Evolutionary conservation across 805 yeast species (phyloP).

Genomic region (Priceomyces castillae): DNA sequence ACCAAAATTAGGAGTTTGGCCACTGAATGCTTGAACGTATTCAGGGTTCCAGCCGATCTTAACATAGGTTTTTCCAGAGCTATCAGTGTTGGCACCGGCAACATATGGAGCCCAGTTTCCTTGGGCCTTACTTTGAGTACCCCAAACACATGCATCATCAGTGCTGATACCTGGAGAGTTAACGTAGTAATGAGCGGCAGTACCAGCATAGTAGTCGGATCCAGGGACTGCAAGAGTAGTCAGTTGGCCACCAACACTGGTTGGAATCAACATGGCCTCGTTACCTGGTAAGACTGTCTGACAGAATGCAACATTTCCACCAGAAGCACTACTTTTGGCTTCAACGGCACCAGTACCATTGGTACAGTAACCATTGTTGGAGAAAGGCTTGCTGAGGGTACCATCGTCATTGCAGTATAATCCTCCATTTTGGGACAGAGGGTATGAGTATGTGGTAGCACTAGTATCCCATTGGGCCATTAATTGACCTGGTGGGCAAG

Average conservation of each 20-base stretch:
- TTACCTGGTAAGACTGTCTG: constrained; percentile 94
- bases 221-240: constrained; percentile 80
- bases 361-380: constrained; percentile 60
- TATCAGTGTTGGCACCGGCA: constrained; percentile 85
- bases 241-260: constrained; percentile 52
- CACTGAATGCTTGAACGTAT: constrained; percentile 62
- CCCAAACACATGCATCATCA: constrained; percentile 84
- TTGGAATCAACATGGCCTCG: constrained; percentile 92
- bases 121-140: constrained; percentile 58
- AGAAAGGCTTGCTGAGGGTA: constrained; percentile 57
- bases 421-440: constrained; percentile 81
- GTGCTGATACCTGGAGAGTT: constrained; percentile 80
- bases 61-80: constrained; percentile 65
- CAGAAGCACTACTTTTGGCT: constrained; percentile 53
- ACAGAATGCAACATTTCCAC: constrained; percentile 71
- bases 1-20: constrained; percentile 64
- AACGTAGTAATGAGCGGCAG: constrained; percentile 84
- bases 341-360: constrained; percentile 76
- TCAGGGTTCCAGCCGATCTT: constrained; percentile 92
- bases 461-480: constrained; percentile 87
- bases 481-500: constrained; percentile 84
- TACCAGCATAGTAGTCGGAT: constrained; percentile 76
- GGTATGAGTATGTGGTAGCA: constrained; percentile 71
- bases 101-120: constrained; percentile 96
- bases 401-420: constrained; percentile 74